Conservation (phyloP, 2,329 filamentous ascomycete genomes). For the Eurotiales sp. region DNA sequence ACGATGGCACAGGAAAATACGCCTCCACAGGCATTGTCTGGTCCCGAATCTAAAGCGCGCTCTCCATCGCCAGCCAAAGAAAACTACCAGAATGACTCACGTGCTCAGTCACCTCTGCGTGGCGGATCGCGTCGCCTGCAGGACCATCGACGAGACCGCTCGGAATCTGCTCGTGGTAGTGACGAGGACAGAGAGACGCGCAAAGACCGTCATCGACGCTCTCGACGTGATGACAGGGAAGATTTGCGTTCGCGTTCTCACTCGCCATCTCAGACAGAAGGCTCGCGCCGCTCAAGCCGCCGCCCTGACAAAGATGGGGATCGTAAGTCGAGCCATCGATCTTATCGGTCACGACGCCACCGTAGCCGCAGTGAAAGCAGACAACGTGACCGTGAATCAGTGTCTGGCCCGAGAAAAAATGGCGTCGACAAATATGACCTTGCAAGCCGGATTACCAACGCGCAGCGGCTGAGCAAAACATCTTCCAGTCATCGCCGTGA, state of each 20-base stretch:
- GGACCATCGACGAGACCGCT: conserved; percentile 50
- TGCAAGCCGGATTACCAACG: conserved; percentile 24
- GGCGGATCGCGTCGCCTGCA: conserved; percentile 16
- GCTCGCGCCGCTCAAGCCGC: conserved; percentile 55
- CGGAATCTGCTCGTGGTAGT: conserved; percentile 29
- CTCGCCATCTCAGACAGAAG: conserved; percentile 63
- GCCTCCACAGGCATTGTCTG: conserved; percentile 25
- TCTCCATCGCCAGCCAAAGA: conserved; percentile 32
- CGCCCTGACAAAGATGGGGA: conserved; percentile 60
- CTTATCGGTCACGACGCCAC: conserved; percentile 44
- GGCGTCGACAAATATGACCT: conserved; percentile 22
- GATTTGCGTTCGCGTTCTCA: conserved; percentile 56
- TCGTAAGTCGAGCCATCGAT: conserved; percentile 23
- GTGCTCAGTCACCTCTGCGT: conserved; percentile 27
- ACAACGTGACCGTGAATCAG: conserved; percentile 35
- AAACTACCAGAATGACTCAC: conserved; percentile 25
- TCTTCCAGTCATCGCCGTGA: conserved; percentile 25
- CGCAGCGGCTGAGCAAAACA: conserved; percentile 25
- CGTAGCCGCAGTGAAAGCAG: conserved; percentile 31
- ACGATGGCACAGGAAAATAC: conserved; percentile 26
- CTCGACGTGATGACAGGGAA: conserved; percentile 41
- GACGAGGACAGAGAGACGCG: conserved; percentile 26
- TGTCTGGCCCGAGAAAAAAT: conserved; percentile 22
- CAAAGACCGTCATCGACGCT: conserved; percentile 10
- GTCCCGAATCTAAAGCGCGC: conserved; percentile 24